Evolutionary conservation across 495 filamentous ascomycete species (phyloP).

Genomic region (Penicillium salamii): DNA sequence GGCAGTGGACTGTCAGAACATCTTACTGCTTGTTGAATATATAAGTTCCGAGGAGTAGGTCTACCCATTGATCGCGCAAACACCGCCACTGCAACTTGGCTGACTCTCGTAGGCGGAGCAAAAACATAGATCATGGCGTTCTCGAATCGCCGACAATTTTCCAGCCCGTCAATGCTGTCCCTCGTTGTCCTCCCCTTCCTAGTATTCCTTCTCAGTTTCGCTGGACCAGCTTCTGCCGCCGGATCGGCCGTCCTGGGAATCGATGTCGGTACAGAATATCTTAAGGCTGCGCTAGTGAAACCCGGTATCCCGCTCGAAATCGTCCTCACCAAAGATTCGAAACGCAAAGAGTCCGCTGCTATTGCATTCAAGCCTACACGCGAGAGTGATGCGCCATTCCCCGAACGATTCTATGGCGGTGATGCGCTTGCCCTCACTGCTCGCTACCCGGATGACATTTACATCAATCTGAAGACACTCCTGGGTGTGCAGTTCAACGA

Average conservation of each 20-base stretch:
- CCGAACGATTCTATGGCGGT: slow-evolving; percentile 86
- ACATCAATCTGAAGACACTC: slow-evolving; percentile 85
- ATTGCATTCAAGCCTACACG: slow-evolving; percentile 87
- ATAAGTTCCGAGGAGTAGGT: slow-evolving; percentile 8
- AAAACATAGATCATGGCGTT: slow-evolving; percentile 49
- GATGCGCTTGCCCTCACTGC: slow-evolving; percentile 86
- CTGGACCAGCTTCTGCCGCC: slow-evolving; percentile 57
- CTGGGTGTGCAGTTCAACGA: slow-evolving; percentile 63
- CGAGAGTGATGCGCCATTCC: slow-evolving; percentile 60
- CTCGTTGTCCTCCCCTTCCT: slow-evolving; percentile 43
- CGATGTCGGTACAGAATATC: slow-evolving; percentile 94
- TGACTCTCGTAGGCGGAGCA: slow-evolving; percentile 20
- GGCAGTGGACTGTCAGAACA: slow-evolving; percentile 17
- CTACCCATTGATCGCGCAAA: background rate
- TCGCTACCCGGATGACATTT: slow-evolving; percentile 89
- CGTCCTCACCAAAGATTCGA: slow-evolving; percentile 96
- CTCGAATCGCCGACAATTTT: slow-evolving; percentile 43
- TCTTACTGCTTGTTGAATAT: slow-evolving; percentile 8
- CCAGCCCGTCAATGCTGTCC: slow-evolving; percentile 37
- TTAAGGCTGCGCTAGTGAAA: slow-evolving; percentile 96
- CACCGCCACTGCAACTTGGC: background rate
- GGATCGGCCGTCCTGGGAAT: slow-evolving; percentile 81
- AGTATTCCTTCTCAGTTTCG: slow-evolving; percentile 54
- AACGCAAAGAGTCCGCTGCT: slow-evolving; percentile 89
- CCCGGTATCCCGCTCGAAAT: slow-evolving; percentile 98